Evolutionary conservation across 2,329 filamentous ascomycete species (phyloP).

Genomic region (Metarhizium album): DNA sequence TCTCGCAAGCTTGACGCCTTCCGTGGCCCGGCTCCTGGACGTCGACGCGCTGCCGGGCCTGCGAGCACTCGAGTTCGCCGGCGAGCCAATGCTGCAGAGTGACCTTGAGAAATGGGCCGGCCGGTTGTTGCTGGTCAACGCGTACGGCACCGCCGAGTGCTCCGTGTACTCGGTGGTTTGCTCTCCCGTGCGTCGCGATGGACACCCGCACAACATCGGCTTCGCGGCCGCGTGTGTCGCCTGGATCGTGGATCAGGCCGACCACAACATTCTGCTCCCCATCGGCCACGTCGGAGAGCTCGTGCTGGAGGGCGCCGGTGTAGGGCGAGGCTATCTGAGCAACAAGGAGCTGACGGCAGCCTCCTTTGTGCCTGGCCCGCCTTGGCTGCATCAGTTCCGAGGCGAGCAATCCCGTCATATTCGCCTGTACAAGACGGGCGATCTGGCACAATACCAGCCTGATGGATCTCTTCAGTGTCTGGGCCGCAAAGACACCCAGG

Average conservation of each 20-base stretch:
- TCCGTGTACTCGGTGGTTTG: too few species aligned
- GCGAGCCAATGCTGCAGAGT: conserved; percentile 19
- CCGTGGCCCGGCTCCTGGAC: conserved; percentile 4
- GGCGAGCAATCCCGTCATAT: too few species aligned
- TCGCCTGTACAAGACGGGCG: conserved; percentile 14
- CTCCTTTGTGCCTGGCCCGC: conserved; percentile 29
- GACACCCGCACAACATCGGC: conserved; percentile 23
- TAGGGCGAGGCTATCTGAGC: conserved; percentile 41
- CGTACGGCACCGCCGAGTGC: conserved; percentile 13
- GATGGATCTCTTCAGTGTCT: conserved; percentile 12
- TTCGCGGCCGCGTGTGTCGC: conserved; percentile 21
- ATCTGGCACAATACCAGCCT: conserved; percentile 20
- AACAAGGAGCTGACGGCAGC: conserved; percentile 35
- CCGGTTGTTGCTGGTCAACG: conserved; percentile 4
- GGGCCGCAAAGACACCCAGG: conserved; percentile 17
- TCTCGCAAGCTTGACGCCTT: conserved; percentile 6
- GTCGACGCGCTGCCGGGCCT: conserved; percentile 3
- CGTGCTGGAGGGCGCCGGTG: conserved; percentile 35
- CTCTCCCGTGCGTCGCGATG: neutral
- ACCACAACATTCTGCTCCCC: conserved; percentile 25
- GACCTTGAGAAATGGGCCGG: conserved; percentile 6
- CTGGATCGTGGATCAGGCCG: conserved; percentile 18
- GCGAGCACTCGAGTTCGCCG: conserved; percentile 4
- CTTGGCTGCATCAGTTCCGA: conserved; percentile 2
- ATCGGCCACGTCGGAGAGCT: conserved; percentile 33